These are phyloP conservation scores for Pelagomonas calceolata DNA, from an alignment of 108 stramenopile species.

Conservation along the genomic window DNA sequence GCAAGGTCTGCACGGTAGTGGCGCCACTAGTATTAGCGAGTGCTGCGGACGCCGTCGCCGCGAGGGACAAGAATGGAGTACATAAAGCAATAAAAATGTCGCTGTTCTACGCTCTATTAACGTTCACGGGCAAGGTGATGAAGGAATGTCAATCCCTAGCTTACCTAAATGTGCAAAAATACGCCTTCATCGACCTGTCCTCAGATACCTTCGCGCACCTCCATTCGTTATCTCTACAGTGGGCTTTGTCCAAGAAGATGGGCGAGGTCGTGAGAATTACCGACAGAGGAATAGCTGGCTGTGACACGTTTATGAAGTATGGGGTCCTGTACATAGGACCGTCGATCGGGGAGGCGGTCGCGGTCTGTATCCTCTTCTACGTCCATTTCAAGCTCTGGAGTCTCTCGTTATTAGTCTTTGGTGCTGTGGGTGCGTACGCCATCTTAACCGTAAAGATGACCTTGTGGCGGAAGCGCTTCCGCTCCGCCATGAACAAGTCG, in stretches of 20 bases:
- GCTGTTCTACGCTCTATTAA: constrained; percentile 46
- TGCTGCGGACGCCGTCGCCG: constrained; percentile 73
- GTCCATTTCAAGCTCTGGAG: constrained; percentile 70
- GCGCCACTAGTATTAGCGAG: constrained; percentile 71
- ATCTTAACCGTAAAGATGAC: constrained; percentile 79
- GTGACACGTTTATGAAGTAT: constrained; percentile 78
- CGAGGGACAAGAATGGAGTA: constrained; percentile 41
- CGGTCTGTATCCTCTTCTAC: constrained; percentile 79
- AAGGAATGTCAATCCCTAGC: constrained; percentile 80
- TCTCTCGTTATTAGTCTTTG: constrained; percentile 68
- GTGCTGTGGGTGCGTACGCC: constrained; percentile 74
- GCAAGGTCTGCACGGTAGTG: constrained; percentile 67
- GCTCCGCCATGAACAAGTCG: constrained; percentile 69
- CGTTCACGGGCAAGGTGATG: constrained; percentile 52
- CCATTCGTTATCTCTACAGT: constrained; percentile 75
- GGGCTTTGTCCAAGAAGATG: constrained; percentile 85
- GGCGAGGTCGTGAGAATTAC: constrained; percentile 77
- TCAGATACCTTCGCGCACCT: constrained; percentile 77
- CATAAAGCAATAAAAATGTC: constrained; percentile 36
- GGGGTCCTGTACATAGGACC: constrained; percentile 84
- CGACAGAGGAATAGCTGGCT: constrained; percentile 48
- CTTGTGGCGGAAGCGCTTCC: constrained; percentile 88
- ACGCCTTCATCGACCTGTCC: constrained; percentile 83
- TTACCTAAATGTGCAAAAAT: constrained; percentile 90
- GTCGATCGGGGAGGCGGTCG: constrained; percentile 68